Evolutionary conservation across 148 eudicot species (phyloP).

Genomic region (Heliosperma pusillum): DNA sequence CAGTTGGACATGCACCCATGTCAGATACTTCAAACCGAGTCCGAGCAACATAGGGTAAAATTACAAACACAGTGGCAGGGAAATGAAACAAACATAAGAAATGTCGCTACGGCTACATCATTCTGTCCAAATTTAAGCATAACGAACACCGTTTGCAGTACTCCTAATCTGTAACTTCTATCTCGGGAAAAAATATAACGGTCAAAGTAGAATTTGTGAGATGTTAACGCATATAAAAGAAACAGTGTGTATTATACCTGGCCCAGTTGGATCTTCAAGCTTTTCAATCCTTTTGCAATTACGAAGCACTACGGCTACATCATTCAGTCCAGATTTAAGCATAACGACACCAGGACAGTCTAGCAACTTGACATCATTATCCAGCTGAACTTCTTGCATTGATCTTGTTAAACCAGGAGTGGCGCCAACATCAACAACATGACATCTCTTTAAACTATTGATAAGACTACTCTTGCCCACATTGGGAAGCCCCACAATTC

Average conservation of each 20-base stretch:
- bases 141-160: neutral
- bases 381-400: slow-evolving; percentile 95
- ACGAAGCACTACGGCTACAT: slow-evolving; percentile 73
- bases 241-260: slow-evolving; percentile 44
- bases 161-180: neutral
- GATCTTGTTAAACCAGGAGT: slow-evolving; percentile 96
- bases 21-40: too few relatives aligned
- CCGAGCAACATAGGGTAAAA: too few relatives aligned
- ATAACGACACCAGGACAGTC: slow-evolving; percentile 98
- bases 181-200: neutral
- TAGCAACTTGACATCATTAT: slow-evolving; percentile 83
- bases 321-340: slow-evolving; percentile 71
- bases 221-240: neutral
- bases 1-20: too few relatives aligned
- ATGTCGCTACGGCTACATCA: too few relatives aligned
- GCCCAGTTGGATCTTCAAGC: slow-evolving; percentile 75
- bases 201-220: neutral
- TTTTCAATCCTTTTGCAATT: slow-evolving; percentile 95
- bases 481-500: slow-evolving; percentile 89
- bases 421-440: slow-evolving; percentile 87
- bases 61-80: too few relatives aligned
- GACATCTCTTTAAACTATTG: slow-evolving; percentile 93
- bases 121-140: too few relatives aligned
- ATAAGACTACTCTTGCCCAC: slow-evolving; percentile 98
- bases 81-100: too few relatives aligned